Evolutionary conservation across 2,329 filamentous ascomycete species (phyloP).

Genomic region (Raffaelea albimanens): DNA sequence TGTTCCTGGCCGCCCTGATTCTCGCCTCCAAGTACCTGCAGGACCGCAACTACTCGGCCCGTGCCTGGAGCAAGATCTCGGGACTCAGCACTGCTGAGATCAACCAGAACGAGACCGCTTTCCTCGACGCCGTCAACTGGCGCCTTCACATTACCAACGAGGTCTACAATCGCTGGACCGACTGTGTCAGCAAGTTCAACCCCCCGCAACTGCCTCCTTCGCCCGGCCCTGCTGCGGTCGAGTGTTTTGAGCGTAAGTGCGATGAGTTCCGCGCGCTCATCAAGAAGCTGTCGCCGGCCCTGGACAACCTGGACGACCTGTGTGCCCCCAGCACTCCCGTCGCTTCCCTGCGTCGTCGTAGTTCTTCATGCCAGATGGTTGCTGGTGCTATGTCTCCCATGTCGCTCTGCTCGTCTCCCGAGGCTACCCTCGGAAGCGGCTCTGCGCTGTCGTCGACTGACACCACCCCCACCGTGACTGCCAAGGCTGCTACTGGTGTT

Average conservation of each 20-base stretch:
- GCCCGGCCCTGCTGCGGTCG: constrained; percentile 17
- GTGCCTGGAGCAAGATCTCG: constrained; percentile 98
- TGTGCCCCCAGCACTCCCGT: constrained; percentile 23
- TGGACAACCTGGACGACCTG: constrained; percentile 50
- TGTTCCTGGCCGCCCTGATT: constrained; percentile 93
- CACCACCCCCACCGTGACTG: constrained; percentile 29
- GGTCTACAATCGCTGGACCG: constrained; percentile 86
- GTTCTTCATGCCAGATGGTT: constrained; percentile 8
- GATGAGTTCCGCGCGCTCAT: constrained; percentile 51
- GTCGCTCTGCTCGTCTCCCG: constrained; percentile 11
- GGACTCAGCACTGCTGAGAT: constrained; percentile 90
- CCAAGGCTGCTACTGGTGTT: constrained; percentile 22
- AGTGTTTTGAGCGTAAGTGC: constrained; percentile 35
- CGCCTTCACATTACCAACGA: constrained; percentile 86
- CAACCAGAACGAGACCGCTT: constrained; percentile 92
- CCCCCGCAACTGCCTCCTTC: constrained; percentile 52
- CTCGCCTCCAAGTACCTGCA: constrained; percentile 96
- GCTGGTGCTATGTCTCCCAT: constrained; percentile 7
- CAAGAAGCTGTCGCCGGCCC: constrained; percentile 42
- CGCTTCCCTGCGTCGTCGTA: constrained; percentile 6
- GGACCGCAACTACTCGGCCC: constrained; percentile 93
- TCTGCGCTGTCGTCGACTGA: constrained; percentile 14
- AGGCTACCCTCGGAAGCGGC: not conserved
- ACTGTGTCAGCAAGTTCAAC: constrained; percentile 79
- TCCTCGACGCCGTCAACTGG: constrained; percentile 85